Percentiles rank a stretch among this genome's conserved stretches.
Evolutionary conservation across 331 rosid species (phyloP).

Genomic region (Dryas integrifolia): DNA sequence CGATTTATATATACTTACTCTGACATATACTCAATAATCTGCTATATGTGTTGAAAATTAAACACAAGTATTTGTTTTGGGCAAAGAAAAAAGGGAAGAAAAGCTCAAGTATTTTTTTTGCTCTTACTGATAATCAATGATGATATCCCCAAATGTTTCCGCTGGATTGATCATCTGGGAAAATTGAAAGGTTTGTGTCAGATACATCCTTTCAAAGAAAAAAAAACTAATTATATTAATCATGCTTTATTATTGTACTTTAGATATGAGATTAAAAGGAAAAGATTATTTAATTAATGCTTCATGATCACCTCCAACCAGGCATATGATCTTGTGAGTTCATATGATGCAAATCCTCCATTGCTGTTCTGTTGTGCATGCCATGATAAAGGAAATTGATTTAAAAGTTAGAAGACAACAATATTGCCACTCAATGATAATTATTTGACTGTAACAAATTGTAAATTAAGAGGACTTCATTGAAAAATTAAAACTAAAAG

Average conservation of each 20-base stretch:
- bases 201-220: neutral
- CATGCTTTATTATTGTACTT: neutral
- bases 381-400: too few species aligned
- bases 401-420: too few species aligned
- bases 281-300: neutral
- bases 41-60: neutral
- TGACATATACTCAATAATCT: too few species aligned
- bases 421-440: too few species aligned
- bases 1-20: too few species aligned
- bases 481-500: neutral
- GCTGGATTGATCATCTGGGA: conserved; percentile 58
- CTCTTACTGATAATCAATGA: conserved; percentile 70
- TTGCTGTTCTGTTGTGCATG: conserved; percentile 40
- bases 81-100: neutral
- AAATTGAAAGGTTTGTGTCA: neutral
- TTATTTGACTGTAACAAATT: neutral
- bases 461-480: neutral
- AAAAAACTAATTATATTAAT: neutral
- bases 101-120: neutral
- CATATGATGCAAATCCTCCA: conserved; percentile 84
- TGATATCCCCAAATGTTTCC: conserved; percentile 59
- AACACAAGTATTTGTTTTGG: neutral
- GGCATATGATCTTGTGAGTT: conserved; percentile 71
- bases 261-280: neutral
- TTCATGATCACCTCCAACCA: conserved; percentile 59